Percentiles rank a stretch among this genome's conserved stretches.
Evolutionary conservation across 2,329 filamentous ascomycete species (phyloP).

Genomic region (Macrophomina tecta): DNA sequence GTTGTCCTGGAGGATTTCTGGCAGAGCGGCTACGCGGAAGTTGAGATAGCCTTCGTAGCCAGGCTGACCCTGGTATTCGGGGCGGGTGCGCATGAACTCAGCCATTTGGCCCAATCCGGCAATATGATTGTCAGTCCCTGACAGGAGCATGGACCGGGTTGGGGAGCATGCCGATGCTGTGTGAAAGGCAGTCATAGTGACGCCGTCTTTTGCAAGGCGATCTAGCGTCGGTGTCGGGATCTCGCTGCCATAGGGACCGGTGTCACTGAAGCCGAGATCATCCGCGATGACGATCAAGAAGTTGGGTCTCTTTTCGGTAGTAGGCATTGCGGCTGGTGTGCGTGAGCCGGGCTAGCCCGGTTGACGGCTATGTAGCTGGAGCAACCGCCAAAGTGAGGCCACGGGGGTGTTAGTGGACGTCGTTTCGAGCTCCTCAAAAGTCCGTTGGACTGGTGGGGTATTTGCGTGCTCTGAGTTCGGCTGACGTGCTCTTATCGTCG

Average conservation of each 20-base stretch:
- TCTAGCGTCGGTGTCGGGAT: slow-evolving; percentile 29
- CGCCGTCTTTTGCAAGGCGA: slow-evolving; percentile 22
- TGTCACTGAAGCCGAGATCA: slow-evolving; percentile 30
- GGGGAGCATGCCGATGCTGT: slow-evolving; percentile 29
- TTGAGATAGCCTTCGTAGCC: slow-evolving; percentile 28
- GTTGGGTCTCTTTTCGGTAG: slow-evolving; percentile 29
- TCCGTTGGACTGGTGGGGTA: neutral
- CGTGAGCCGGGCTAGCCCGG: too few relatives aligned
- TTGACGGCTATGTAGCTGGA: too few relatives aligned
- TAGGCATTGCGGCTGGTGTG: neutral
- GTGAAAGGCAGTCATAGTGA: slow-evolving; percentile 28
- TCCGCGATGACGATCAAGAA: slow-evolving; percentile 40
- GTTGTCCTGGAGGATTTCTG: slow-evolving; percentile 26
- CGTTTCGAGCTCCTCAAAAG: neutral
- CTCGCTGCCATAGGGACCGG: slow-evolving; percentile 28
- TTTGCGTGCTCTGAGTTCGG: slow-evolving; percentile 1
- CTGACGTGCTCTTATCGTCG: slow-evolving; percentile 13
- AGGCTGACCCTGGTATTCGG: slow-evolving; percentile 17
- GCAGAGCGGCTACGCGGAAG: slow-evolving; percentile 22
- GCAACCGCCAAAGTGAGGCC: neutral
- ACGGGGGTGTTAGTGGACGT: neutral
- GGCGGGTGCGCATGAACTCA: slow-evolving; percentile 6
- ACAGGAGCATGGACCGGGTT: slow-evolving; percentile 30
- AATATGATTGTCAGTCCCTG: slow-evolving; percentile 28
- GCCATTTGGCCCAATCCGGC: slow-evolving; percentile 28